Percentiles rank a stretch among this genome's conserved stretches.
phyloP scores from a whole-genome alignment of 495 filamentous ascomycete species.

The Astrothelium macrocarpum region DNA sequence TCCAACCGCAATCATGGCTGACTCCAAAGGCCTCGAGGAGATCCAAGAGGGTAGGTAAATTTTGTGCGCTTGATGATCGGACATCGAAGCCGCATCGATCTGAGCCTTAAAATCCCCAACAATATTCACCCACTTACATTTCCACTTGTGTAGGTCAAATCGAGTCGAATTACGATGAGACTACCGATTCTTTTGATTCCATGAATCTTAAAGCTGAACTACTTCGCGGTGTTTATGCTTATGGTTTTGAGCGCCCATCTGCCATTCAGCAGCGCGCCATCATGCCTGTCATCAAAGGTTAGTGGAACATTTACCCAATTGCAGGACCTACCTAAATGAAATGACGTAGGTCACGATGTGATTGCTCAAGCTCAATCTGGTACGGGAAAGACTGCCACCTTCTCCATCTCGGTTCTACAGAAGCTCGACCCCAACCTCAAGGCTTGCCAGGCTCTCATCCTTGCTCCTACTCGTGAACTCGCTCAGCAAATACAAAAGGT shows the following conservation, averaged over 20 bases:
- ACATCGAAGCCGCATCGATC: background rate
- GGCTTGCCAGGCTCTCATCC: constrained; percentile 87
- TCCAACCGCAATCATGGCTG: constrained; percentile 84
- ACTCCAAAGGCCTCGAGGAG: constrained; percentile 90
- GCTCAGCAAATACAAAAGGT: constrained; percentile 99
- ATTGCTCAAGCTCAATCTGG: constrained; percentile 99
- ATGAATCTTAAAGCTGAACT: constrained; percentile 96
- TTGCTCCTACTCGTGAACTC: constrained; percentile 94
- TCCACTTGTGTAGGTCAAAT: constrained; percentile 63
- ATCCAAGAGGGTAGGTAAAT: constrained; percentile 64
- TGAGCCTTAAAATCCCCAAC: background rate
- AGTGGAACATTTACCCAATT: constrained; percentile 29
- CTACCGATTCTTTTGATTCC: constrained; percentile 95
- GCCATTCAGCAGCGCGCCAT: constrained; percentile 99
- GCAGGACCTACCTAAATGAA: constrained; percentile 2
- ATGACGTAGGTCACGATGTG: constrained; percentile 76
- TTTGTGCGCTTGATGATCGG: background rate
- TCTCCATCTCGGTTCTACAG: constrained; percentile 97
- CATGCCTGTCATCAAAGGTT: constrained; percentile 99
- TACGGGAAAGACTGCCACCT: constrained; percentile 98
- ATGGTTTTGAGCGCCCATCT: constrained; percentile 98
- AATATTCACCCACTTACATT: background rate
- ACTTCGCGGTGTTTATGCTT: constrained; percentile 97
- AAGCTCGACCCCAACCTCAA: constrained; percentile 91
- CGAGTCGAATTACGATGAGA: constrained; percentile 99